Evolutionary conservation across 1,139 yeast genomes (phyloP), one percentile per base, ranked within the genome.

Genomic region (Pichia norvegensis): DNA sequence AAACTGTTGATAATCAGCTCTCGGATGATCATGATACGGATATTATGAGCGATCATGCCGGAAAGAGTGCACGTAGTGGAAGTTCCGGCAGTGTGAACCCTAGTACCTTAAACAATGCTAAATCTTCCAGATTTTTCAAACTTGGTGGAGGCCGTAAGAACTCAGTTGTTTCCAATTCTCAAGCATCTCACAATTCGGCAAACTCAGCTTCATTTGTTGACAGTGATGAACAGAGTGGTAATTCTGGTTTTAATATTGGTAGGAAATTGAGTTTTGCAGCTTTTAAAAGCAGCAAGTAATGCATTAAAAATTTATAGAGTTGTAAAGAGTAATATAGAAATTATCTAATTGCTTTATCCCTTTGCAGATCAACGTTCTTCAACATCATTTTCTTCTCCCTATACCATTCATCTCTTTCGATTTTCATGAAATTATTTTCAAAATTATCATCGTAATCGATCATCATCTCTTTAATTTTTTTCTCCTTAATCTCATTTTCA

Each of bases 381-480:
- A 85, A 69, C 52, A 85, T 78, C 54, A 76, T 72, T 44, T 72
- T 73, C 59, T 79, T 75, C 64, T 85, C 95, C 48, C 68, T 67
- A 42, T 64, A 64, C 95, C 95, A 86, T 43, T 75, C 78, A 29
- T 69, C 70, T 55, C 75, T 20, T 4, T 22, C 76, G 44, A 84
- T 85, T 59, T 83, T 86, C 56, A 79, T 82, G 60, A 84, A 86
- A 2, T 90, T 95, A 52, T 76, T 73, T 52, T 72, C 76, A 86
- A 92, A 86, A 27, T 81, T 79, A 58, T 79, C 79, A 55, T 83
- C 82, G 63, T 85, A 85, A 60, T 79, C 80, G 58, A 76, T 76
- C 50, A 80, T 70, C 61, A 78, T 76, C 42, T 76, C 78, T 58
- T 84, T 87, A 10, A 39, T 29, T 61, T 78, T 83, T 52, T 75